Evolutionary conservation across 805 yeast species (phyloP).

Genomic region (Saccharomycopsis capsularis): DNA sequence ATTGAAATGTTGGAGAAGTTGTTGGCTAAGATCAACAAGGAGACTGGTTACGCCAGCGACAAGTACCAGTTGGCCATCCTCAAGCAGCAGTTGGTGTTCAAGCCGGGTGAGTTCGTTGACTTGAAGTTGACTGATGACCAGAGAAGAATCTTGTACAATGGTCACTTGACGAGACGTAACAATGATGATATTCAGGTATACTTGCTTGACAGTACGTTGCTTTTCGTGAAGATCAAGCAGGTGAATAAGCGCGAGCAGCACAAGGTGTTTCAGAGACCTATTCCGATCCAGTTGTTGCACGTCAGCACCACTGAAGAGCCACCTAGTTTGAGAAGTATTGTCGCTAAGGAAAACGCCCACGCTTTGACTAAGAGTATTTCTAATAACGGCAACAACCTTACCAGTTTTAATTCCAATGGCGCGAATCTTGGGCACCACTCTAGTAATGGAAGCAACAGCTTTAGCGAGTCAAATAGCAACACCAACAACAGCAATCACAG

Average conservation of each 20-base stretch:
- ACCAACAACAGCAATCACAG: neutral
- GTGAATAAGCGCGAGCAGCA: constrained; percentile 87
- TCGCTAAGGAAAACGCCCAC: constrained; percentile 27
- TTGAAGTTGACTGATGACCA: constrained; percentile 77
- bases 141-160: constrained; percentile 72
- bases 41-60: constrained; percentile 91
- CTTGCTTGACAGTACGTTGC: constrained; percentile 77
- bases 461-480: neutral
- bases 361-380: too few relatives aligned
- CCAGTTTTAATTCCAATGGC: too few relatives aligned
- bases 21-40: constrained; percentile 69
- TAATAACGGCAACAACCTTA: too few relatives aligned
- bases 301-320: constrained; percentile 73
- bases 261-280: constrained; percentile 84
- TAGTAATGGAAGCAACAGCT: neutral
- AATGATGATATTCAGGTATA: constrained; percentile 81
- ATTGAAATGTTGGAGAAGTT: constrained; percentile 68
- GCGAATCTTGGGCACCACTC: neutral
- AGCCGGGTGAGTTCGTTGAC: constrained; percentile 79
- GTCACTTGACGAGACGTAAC: constrained; percentile 64
- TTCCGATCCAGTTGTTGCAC: constrained; percentile 70
- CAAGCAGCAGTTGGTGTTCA: constrained; percentile 74
- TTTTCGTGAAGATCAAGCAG: constrained; percentile 78
- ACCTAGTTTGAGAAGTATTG: constrained; percentile 45
- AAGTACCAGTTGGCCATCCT: constrained; percentile 82